Base-by-base conservation (phyloP, 805 yeast species). In the Starmerella lactis-condensi region DNA sequence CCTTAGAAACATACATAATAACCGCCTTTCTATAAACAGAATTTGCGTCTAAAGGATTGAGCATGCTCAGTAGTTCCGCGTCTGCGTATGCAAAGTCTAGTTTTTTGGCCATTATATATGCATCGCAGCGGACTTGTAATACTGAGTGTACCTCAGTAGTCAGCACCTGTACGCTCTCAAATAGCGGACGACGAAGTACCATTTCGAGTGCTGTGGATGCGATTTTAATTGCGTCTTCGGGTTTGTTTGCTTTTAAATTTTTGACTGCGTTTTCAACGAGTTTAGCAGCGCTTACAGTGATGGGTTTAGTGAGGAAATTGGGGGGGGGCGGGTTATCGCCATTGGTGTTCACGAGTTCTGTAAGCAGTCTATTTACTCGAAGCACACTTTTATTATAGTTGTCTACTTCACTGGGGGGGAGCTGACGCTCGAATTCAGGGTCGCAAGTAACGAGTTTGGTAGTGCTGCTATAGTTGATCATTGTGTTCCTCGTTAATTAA, bases 51-150 rank as follows among this genome's bases (percentile, higher is more conserved):
- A 30, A 40, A 13, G 54, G 50, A 34, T 46, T 44, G 28, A 58
- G 33, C 17, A 50, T 42, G 24, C 45, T 31, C 24, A 58, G 45
- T 28, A 57, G 34, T 17, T 53, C 44, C 5, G 57, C 51, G 33
- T 58, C 61, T 5, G 52, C 53, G 32, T 45, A 44, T 3, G 60
- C 63, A 14, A 55, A 56, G 5, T 53, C 52, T 54, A 56, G 56
- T 35, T 41, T 29, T 26, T 44, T 38, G 31, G 43, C 39, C 4
- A 48, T 48, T 41, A 56, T 45, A 38, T 58, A 47, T 12, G 59
- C 57, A 28, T 57, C 61, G 26, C 61, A 53, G 16, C 64, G 46
- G 22, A 51, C 50, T 21, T 45, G 50, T 30, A 57, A 38, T 29
- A 51, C 31, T 24, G 32, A 33, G 21, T 48, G 31, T 20, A 53